Evolutionary conservation across 441 rosid species (phyloP).

Genomic region (Croton setiger): DNA sequence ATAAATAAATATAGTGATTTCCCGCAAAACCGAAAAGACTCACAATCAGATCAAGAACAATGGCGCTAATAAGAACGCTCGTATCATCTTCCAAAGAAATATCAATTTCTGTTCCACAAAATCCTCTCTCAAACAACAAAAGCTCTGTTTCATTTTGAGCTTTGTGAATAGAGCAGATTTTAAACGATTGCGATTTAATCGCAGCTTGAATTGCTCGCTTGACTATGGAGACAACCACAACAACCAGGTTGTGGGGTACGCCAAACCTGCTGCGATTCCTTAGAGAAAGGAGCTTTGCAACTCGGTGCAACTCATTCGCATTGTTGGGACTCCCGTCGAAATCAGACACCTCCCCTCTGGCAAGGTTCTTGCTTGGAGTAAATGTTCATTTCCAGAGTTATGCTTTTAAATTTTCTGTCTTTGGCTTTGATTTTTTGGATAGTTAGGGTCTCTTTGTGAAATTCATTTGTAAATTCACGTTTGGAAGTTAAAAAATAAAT

Average conservation of each 20-base stretch:
- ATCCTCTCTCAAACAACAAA: conserved; percentile 13
- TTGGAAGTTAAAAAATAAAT: too few relatives aligned
- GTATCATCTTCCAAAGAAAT: conserved; percentile 16
- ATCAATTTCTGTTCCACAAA: conserved; percentile 11
- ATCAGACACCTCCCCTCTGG: conserved; percentile 51
- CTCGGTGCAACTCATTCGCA: conserved; percentile 53
- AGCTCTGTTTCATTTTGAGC: not conserved
- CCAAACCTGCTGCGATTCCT: conserved; percentile 49
- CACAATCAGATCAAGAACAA: too few relatives aligned
- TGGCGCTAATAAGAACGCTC: conserved; percentile 32
- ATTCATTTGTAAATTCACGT: too few relatives aligned
- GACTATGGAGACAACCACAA: conserved; percentile 30
- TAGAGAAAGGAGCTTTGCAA: conserved; percentile 63
- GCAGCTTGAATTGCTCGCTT: conserved; percentile 31
- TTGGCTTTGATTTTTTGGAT: not conserved
- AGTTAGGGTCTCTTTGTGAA: not conserved
- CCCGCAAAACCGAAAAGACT: too few relatives aligned
- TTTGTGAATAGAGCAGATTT: not conserved
- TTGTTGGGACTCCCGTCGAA: conserved; percentile 47
- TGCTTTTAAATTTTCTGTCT: not conserved
- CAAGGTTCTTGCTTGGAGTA: conserved; percentile 60
- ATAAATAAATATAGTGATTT: too few relatives aligned
- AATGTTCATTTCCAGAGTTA: not conserved
- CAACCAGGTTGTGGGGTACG: conserved; percentile 23
- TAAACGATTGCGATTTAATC: conserved; percentile 5